These are phyloP conservation scores for Leptodontidium sp. DNA, from an alignment of 2,329 filamentous ascomycete species.

Conservation along the genomic window DNA sequence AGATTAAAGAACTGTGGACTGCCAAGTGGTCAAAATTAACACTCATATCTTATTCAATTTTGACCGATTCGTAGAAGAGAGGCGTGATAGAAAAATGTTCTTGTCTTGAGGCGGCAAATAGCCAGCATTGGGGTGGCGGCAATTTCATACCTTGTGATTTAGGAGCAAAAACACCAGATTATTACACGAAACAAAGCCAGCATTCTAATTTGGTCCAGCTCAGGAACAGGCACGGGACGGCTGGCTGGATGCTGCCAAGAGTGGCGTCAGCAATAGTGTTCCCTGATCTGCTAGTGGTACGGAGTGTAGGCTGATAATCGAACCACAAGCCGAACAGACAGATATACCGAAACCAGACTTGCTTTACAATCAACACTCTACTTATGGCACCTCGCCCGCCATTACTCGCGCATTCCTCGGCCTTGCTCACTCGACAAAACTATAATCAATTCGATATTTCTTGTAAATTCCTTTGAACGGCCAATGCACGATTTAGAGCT, in stretches of 20 bases:
- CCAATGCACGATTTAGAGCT: constrained; percentile 16
- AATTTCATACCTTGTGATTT: background rate
- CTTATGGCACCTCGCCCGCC: constrained; percentile 1
- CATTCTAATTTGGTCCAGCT: constrained; percentile 15
- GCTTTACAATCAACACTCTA: constrained; percentile 38
- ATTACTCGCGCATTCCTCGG: constrained; percentile 11
- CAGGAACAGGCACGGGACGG: constrained; percentile 20
- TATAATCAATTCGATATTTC: constrained; percentile 10
- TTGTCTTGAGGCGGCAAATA: background rate
- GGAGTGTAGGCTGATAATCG: constrained; percentile 23
- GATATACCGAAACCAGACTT: constrained; percentile 36
- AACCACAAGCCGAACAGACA: constrained; percentile 34
- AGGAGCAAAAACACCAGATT: background rate
- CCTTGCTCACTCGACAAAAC: background rate
- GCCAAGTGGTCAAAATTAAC: background rate
- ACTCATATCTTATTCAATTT: no score
- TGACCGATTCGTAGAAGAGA: background rate
- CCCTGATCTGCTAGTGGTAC: constrained; percentile 10
- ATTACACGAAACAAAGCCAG: constrained; percentile 3
- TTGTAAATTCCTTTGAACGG: constrained; percentile 28
- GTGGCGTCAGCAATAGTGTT: constrained; percentile 23
- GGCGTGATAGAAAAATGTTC: background rate
- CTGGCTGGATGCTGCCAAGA: constrained; percentile 18
- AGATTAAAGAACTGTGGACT: background rate
- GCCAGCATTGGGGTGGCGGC: background rate